Evolutionary conservation across 768 basidiomycete genomes (phyloP).

Genomic region (Dacryopinax spathularia): DNA sequence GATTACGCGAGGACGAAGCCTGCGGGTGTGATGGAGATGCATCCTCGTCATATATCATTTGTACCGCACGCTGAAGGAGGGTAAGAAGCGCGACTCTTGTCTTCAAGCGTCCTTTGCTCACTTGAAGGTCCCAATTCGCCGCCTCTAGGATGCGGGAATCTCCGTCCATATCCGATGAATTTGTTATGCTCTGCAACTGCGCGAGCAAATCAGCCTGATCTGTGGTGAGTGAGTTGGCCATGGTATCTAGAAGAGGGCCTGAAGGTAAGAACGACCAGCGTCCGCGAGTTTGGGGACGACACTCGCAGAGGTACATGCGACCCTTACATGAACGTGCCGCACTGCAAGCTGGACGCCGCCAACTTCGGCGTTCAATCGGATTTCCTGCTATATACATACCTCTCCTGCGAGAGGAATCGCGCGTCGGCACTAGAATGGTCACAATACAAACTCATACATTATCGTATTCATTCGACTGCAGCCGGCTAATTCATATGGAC

Average conservation of each 20-base stretch:
- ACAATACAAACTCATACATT: no score
- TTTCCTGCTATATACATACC: no score
- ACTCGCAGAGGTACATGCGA: no score
- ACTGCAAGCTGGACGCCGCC: no score
- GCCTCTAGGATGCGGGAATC: constrained; percentile 45
- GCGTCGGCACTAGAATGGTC: no score
- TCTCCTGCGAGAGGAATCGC: no score
- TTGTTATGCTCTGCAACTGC: constrained; percentile 45
- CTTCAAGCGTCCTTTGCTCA: constrained; percentile 16
- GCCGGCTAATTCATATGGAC: no score
- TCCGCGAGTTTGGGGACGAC: no score
- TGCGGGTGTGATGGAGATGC: background rate
- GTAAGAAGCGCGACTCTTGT: constrained; percentile 3
- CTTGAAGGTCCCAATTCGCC: constrained; percentile 61
- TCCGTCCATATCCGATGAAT: constrained; percentile 45
- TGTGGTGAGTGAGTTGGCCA: constrained; percentile 9
- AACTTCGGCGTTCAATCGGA: no score
- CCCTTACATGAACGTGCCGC: no score
- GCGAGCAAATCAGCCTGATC: constrained; percentile 17
- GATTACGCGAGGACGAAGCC: constrained; percentile 5
- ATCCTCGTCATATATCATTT: constrained; percentile 9
- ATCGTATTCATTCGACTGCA: no score
- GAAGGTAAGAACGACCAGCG: background rate
- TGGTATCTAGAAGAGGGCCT: background rate
- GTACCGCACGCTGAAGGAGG: constrained; percentile 7